A percentile compares a stretch with the other conserved stretches of the same genome.
phyloP scores from a whole-genome alignment of 2,329 filamentous ascomycete species.

The Colletotrichum sp. region DNA sequence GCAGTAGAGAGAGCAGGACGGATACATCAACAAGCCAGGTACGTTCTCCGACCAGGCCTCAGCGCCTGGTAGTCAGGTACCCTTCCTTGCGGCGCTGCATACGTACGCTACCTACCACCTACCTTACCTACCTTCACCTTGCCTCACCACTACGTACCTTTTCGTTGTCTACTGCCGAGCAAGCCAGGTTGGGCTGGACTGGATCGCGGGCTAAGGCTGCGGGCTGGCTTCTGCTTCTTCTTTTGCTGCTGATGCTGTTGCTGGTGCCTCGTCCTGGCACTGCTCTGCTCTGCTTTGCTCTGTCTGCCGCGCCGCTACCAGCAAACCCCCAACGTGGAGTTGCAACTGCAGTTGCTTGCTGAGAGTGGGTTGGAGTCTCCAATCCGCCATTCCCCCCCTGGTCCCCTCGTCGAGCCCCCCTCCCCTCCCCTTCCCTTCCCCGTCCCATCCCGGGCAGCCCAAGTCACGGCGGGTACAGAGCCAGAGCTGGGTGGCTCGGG shows the following conservation, averaged over 20 bases:
- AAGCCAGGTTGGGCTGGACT: background rate
- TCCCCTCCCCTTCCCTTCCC: background rate
- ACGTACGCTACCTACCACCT: background rate
- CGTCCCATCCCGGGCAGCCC: conserved; percentile 9
- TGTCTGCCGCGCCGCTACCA: background rate
- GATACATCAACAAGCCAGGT: background rate
- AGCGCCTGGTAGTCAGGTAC: background rate
- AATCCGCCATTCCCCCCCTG: background rate
- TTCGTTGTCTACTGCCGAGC: background rate
- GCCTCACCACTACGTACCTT: background rate
- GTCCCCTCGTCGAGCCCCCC: background rate
- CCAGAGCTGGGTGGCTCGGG: conserved; percentile 11
- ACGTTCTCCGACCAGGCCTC: background rate
- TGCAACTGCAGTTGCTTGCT: conserved; percentile 1
- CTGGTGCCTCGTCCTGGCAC: background rate
- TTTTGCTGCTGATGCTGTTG: background rate
- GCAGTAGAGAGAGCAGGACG: background rate
- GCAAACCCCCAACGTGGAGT: conserved; percentile 5
- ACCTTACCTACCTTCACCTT: background rate
- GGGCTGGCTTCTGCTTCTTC: background rate
- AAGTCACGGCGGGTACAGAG: conserved; percentile 15
- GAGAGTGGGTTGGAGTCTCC: background rate
- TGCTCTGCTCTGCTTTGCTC: background rate
- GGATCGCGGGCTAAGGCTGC: background rate
- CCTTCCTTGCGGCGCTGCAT: background rate